These are phyloP conservation scores for Yarrowia porcina DNA, from an alignment of 805 yeast species.

Conservation along the genomic window DNA sequence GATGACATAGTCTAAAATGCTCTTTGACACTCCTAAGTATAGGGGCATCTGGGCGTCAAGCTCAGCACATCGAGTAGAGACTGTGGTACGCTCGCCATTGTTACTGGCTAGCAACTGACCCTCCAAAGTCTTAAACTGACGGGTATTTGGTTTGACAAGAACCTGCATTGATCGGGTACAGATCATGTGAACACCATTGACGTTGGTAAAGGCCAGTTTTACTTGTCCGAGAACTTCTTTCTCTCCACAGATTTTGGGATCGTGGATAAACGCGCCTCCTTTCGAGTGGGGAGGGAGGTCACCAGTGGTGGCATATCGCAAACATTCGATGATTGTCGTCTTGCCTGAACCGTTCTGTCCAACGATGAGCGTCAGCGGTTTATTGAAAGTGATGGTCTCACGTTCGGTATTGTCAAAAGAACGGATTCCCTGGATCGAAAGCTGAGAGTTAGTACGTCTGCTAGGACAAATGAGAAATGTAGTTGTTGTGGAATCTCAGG, in stretches of 20 bases:
- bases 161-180: slow-evolving; percentile 83
- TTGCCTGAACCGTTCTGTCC: slow-evolving; percentile 97
- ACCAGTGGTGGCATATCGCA: slow-evolving; percentile 92
- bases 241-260: slow-evolving; percentile 68
- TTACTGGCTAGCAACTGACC: slow-evolving; percentile 71
- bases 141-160: slow-evolving; percentile 54
- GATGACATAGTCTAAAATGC: slow-evolving; percentile 85
- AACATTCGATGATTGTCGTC: slow-evolving; percentile 91
- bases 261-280: slow-evolving; percentile 95
- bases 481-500: too few relatives aligned
- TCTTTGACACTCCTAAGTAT: slow-evolving; percentile 80
- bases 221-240: slow-evolving; percentile 84
- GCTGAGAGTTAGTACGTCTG: slow-evolving; percentile 40
- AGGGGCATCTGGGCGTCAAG: slow-evolving; percentile 75
- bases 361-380: slow-evolving; percentile 87
- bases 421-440: slow-evolving; percentile 81
- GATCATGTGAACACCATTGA: slow-evolving; percentile 73
- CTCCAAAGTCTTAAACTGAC: slow-evolving; percentile 86
- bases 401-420: slow-evolving; percentile 83
- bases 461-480: too few relatives aligned
- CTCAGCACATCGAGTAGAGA: slow-evolving; percentile 80
- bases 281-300: slow-evolving; percentile 92
- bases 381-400: slow-evolving; percentile 84
- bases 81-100: slow-evolving; percentile 63
- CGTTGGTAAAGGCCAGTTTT: slow-evolving; percentile 75